phyloP scores from a whole-genome alignment of 495 filamentous ascomycete genomes.

The Podospora conica region DNA sequence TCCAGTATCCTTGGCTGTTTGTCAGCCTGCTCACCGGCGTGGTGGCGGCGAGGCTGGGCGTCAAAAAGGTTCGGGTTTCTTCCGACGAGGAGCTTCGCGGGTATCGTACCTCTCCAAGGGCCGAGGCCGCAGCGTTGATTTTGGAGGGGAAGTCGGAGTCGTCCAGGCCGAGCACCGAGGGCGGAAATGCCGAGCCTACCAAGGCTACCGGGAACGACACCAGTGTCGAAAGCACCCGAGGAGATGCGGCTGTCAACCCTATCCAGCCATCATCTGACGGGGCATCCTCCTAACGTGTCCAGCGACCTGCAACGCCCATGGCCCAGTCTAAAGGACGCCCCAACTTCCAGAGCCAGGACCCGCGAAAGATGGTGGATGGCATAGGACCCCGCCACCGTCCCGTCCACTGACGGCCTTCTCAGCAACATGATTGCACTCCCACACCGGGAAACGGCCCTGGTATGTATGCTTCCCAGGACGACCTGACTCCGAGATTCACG shows the following conservation, averaged over 20 bases:
- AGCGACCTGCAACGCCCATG: too few relatives aligned
- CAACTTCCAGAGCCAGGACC: not conserved
- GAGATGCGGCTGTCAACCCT: not conserved
- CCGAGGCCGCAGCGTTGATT: constrained; percentile 15
- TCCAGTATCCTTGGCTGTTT: constrained; percentile 89
- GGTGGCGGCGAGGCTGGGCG: constrained; percentile 58
- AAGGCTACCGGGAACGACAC: not conserved
- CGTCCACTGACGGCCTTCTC: not conserved
- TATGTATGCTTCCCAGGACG: not conserved
- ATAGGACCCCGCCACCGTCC: not conserved
- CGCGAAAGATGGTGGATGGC: too few relatives aligned
- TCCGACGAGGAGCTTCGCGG: not conserved
- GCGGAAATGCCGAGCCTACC: not conserved
- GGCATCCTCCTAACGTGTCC: not conserved
- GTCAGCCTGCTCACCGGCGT: constrained; percentile 70
- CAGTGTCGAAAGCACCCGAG: not conserved
- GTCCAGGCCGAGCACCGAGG: not conserved
- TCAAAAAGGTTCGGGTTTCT: constrained; percentile 13
- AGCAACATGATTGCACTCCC: not conserved
- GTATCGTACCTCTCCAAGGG: constrained; percentile 14
- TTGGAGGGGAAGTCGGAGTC: not conserved
- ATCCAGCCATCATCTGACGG: not conserved
- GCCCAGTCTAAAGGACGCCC: not conserved
- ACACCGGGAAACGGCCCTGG: not conserved
- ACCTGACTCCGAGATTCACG: not conserved